Evolutionary conservation across 192 early-diverging fungal species (phyloP).

Genomic region (Gamsiella multidivaricata): DNA sequence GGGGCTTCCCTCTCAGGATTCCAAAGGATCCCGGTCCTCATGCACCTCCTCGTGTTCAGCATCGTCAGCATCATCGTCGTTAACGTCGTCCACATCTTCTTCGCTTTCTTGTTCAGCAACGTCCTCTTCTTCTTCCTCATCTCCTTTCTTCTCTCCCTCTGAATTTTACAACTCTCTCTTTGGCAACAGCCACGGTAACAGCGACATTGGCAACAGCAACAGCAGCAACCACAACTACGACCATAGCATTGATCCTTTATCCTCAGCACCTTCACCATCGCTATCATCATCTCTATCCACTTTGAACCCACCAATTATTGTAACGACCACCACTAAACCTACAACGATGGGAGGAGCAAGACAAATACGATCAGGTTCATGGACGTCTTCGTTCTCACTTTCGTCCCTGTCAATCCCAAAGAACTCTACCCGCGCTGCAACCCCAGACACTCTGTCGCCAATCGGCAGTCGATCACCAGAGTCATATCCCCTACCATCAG

Average conservation of each 20-base stretch:
- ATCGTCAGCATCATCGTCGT: conserved; percentile 12
- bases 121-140: conserved; percentile 9
- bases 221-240: not conserved
- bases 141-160: conserved; percentile 30
- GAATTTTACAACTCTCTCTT: conserved; percentile 23
- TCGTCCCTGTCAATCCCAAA: conserved; percentile 12
- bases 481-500: not conserved
- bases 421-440: not conserved
- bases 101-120: conserved; percentile 1
- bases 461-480: not conserved
- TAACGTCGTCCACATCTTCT: conserved; percentile 9
- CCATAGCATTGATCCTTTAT: not conserved
- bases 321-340: not conserved
- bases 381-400: conserved; percentile 30
- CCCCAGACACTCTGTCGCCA: not conserved
- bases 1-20: conserved; percentile 9
- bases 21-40: conserved; percentile 10
- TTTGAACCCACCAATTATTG: not conserved
- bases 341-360: conserved; percentile 1
- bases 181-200: not conserved
- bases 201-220: not conserved
- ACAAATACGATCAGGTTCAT: conserved; percentile 33
- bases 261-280: not conserved
- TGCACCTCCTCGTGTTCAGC: conserved; percentile 26
- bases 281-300: not conserved